Evolutionary conservation across 2,329 filamentous ascomycete species (phyloP).

Genomic region (Penicillium sp.): DNA sequence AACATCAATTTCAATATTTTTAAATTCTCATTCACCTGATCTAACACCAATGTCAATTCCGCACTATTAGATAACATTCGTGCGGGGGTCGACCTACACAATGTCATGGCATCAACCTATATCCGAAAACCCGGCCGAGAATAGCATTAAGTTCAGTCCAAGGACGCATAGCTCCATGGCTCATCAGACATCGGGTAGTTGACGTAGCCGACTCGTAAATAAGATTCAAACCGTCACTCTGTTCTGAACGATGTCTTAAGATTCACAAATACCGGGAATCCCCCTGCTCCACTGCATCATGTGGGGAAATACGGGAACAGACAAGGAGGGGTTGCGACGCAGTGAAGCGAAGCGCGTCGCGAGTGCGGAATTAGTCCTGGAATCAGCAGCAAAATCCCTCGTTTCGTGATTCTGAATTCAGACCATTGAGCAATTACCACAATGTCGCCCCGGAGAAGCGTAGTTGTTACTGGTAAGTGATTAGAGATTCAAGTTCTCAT

Average conservation of each 20-base stretch:
- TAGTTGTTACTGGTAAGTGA: slow-evolving; percentile 34
- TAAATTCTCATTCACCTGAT: too few relatives aligned
- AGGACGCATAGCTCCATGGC: not conserved
- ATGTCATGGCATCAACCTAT: not conserved
- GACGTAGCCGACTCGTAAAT: not conserved
- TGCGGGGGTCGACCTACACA: not conserved
- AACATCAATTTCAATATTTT: too few relatives aligned
- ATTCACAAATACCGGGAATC: slow-evolving; percentile 9
- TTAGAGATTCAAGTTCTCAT: too few relatives aligned
- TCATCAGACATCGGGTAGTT: not conserved
- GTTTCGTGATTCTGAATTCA: not conserved
- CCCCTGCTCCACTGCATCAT: slow-evolving; percentile 12
- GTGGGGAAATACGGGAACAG: slow-evolving; percentile 8
- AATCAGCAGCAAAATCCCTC: not conserved
- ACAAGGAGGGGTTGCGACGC: not conserved
- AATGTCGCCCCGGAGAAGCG: slow-evolving; percentile 24
- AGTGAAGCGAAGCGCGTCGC: not conserved
- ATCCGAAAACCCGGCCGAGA: not conserved
- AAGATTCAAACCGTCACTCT: not conserved
- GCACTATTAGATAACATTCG: not conserved
- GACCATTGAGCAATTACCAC: not conserved
- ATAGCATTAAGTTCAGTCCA: not conserved
- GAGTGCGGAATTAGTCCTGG: not conserved
- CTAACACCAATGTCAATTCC: not conserved
- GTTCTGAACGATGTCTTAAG: not conserved